phyloP scores from a whole-genome alignment of 148 eudicot genomes.

The Talinum fruticosum region DNA sequence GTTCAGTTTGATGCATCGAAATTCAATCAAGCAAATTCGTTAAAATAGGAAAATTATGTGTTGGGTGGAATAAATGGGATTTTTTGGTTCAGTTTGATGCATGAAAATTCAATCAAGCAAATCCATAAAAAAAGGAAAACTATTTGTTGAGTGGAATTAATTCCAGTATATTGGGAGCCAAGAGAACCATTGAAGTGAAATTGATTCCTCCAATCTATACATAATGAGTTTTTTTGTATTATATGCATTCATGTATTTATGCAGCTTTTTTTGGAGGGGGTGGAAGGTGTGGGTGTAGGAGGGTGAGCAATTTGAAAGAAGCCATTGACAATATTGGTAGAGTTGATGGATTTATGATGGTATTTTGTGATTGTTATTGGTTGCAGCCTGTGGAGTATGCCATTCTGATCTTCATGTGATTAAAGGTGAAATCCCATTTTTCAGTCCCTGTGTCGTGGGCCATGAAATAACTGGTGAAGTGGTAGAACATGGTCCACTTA shows the following conservation, averaged over 20 bases:
- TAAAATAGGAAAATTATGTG: too few species aligned
- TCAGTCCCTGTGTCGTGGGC: slow-evolving; percentile 92
- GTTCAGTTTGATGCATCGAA: not conserved
- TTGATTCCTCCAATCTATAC: too few species aligned
- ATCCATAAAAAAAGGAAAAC: too few species aligned
- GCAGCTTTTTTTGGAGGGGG: not conserved
- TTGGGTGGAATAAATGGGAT: too few species aligned
- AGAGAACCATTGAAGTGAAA: too few species aligned
- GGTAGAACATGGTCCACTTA: slow-evolving; percentile 86
- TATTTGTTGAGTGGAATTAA: too few species aligned
- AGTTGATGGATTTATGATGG: slow-evolving; percentile 13
- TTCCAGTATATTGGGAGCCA: too few species aligned
- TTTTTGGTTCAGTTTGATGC: not conserved
- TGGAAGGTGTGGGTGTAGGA: not conserved
- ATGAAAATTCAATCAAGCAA: not conserved
- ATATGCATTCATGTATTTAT: not conserved
- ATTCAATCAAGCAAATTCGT: too few species aligned
- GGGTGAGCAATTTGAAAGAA: not conserved
- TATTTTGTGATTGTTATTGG: slow-evolving; percentile 19
- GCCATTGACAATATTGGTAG: not conserved
- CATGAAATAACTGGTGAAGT: slow-evolving; percentile 99
- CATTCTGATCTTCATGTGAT: slow-evolving; percentile 98
- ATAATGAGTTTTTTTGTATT: too few species aligned
- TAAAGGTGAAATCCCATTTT: slow-evolving; percentile 93
- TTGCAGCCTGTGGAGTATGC: slow-evolving; percentile 98